Conservation (phyloP, 23 red algal species). For the Chondrus crispus region DNA sequence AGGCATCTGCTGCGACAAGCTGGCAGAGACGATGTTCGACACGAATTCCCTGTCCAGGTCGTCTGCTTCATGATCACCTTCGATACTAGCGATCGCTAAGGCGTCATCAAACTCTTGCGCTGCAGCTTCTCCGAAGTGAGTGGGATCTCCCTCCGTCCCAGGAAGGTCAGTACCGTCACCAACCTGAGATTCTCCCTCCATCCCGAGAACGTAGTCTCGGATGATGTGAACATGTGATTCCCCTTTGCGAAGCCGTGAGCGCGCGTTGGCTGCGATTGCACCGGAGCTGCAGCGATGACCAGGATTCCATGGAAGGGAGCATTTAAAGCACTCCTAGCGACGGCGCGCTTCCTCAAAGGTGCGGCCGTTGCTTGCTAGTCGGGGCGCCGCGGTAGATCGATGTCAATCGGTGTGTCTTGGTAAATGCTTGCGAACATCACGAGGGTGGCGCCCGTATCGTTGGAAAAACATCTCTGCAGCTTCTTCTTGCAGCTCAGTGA, state of each 20-base stretch:
- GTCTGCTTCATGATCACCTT: too few relatives aligned
- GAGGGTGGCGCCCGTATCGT: neutral
- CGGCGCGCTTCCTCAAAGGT: neutral
- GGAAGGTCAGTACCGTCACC: too few relatives aligned
- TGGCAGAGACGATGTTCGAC: too few relatives aligned
- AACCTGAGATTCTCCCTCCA: too few relatives aligned
- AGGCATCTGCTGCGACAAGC: too few relatives aligned
- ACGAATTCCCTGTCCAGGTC: too few relatives aligned
- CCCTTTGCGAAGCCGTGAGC: neutral
- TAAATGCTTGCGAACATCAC: neutral
- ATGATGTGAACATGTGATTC: neutral
- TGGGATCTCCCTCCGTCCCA: too few relatives aligned
- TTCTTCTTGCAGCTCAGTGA: neutral
- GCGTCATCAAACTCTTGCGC: too few relatives aligned
- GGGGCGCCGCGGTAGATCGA: neutral
- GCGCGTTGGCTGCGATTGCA: neutral
- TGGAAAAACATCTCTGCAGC: neutral
- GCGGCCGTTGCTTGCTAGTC: too few relatives aligned
- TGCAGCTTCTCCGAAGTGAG: too few relatives aligned
- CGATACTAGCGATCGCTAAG: too few relatives aligned
- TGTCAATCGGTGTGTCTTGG: neutral
- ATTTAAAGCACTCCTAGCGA: neutral
- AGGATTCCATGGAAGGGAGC: neutral
- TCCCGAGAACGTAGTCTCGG: too few relatives aligned
- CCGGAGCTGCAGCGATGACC: neutral